Base-by-base conservation (phyloP, 73 alveolate genomes). In the Symbiodinium natans region DNA sequence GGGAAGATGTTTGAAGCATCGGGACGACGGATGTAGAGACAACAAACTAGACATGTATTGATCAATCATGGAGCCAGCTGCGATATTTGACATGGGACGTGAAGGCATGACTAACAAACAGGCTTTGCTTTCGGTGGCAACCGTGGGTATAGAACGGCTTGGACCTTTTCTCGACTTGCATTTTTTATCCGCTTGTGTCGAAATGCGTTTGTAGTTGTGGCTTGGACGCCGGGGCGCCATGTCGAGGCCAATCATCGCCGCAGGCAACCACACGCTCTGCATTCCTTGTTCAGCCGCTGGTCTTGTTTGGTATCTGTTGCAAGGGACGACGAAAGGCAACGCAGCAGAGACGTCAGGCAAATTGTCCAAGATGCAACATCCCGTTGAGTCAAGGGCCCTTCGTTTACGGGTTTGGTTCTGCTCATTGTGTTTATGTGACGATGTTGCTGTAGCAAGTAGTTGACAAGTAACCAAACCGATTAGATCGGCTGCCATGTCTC, bases 241-340 rank as follows among this genome's bases (percentile, higher is more conserved):
- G 33, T 31, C 77, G 13, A 63, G 80, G 48, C 95, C 95, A 25
- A 89, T 89, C 39, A 17, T 31, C 9, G 95, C 86, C 31, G 95
- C 95, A 21, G 75, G 95, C 86, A 89, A 89, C 52, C 95, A 40
- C 73, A 89, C 95, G 40, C 86, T 89, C 7, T 89, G 95, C 86
- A 89, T 89, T 46, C 95, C 95, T 23, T 89, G 95, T 38, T 54
- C 95, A 10, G 95, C 43, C 25, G 11, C 23, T 56, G 31, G n/a
- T 56, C 82, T 29, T 23, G 63, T 8, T 8, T 48, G 63, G 63
- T 8, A 17, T 17, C 17, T 8, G 63, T 48, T 48, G 63, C 23
- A 17, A 17, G 23, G 8, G 63, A 8, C 23, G 63, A 17, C 23
- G 8, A 10, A 17, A 17, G 17, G 8, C 17, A 17, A 17, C 63